Evolutionary conservation across 1,284 basidiomycete genomes (phyloP).

Genomic region (Chiua sp.): DNA sequence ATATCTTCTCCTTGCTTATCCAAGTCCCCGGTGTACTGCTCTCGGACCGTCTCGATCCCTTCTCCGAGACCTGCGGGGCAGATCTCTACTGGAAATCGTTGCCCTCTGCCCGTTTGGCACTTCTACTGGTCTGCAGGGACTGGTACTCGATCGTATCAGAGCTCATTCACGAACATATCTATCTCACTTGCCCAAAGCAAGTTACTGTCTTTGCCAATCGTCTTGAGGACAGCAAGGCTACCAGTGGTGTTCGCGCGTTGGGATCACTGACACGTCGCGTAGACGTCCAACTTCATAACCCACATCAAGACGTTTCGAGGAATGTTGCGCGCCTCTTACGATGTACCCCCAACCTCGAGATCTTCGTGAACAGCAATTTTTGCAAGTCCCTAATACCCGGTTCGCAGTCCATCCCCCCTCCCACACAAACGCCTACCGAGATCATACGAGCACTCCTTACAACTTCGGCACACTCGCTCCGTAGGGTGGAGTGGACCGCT

Average conservation of each 20-base stretch:
- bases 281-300: slow-evolving; percentile 45
- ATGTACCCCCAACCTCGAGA: slow-evolving; percentile 43
- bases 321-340: slow-evolving; percentile 42
- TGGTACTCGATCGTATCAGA: slow-evolving; percentile 42
- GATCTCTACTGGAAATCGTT: slow-evolving; percentile 24
- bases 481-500: slow-evolving; percentile 37
- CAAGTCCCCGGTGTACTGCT: slow-evolving; percentile 27
- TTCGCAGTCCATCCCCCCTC: slow-evolving; percentile 28
- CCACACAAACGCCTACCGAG: slow-evolving; percentile 27
- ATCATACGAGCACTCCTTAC: slow-evolving; percentile 31
- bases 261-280: slow-evolving; percentile 44
- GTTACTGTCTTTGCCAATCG: slow-evolving; percentile 37
- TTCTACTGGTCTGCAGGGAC: slow-evolving; percentile 38
- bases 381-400: slow-evolving; percentile 30
- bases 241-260: slow-evolving; percentile 28
- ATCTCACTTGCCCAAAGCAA: slow-evolving; percentile 40
- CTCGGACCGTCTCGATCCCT: slow-evolving; percentile 35
- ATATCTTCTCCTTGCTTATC: slow-evolving; percentile 34
- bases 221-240: slow-evolving; percentile 36
- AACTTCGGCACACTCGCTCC: slow-evolving; percentile 29
- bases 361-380: slow-evolving; percentile 40
- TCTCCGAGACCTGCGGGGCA: slow-evolving; percentile 25
- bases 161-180: slow-evolving; percentile 45
- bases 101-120: slow-evolving; percentile 16
- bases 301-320: slow-evolving; percentile 14